Evolutionary conservation across 352 stramenopile genomes (phyloP).

Genomic region (Phytophthora sansomeana): DNA sequence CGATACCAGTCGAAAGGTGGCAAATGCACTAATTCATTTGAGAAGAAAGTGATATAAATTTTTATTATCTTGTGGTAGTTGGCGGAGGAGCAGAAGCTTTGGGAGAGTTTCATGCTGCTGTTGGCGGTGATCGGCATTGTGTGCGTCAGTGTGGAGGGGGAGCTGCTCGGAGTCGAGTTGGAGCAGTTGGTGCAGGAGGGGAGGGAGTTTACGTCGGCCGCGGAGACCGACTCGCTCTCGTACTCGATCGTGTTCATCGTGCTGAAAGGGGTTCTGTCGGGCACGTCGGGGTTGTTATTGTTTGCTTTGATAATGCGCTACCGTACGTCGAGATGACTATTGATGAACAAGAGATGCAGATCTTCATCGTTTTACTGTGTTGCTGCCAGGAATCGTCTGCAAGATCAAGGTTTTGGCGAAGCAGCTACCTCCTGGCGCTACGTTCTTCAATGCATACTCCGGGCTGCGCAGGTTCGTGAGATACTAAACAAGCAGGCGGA

Average conservation of each 20-base stretch:
- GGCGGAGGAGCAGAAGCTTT: conserved; percentile 13
- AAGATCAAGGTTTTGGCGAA: conserved; percentile 55
- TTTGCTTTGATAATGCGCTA: conserved; percentile 54
- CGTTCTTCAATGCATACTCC: conserved; percentile 50
- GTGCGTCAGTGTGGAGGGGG: conserved; percentile 58
- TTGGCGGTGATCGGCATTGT: conserved; percentile 44
- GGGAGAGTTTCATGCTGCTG: conserved; percentile 61
- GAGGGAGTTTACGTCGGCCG: conserved; percentile 10
- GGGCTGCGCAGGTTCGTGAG: conserved; percentile 41
- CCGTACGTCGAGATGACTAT: conserved; percentile 28
- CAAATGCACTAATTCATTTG: background rate
- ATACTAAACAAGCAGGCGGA: background rate
- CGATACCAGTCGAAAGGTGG: conserved; percentile 44
- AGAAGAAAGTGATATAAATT: background rate
- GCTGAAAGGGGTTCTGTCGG: conserved; percentile 54
- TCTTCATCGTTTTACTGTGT: background rate
- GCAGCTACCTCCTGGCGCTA: conserved; percentile 37
- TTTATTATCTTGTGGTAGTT: conserved; percentile 25
- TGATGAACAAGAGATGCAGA: background rate
- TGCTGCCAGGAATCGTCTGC: conserved; percentile 38
- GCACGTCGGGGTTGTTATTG: conserved; percentile 43
- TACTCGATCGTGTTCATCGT: conserved; percentile 35
- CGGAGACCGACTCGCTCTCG: conserved; percentile 17
- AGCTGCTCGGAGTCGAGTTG: conserved; percentile 55
- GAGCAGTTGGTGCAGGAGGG: conserved; percentile 24